Conservation (phyloP, 192 early-diverging fungal species). For the Spizellomyces sp. region DNA sequence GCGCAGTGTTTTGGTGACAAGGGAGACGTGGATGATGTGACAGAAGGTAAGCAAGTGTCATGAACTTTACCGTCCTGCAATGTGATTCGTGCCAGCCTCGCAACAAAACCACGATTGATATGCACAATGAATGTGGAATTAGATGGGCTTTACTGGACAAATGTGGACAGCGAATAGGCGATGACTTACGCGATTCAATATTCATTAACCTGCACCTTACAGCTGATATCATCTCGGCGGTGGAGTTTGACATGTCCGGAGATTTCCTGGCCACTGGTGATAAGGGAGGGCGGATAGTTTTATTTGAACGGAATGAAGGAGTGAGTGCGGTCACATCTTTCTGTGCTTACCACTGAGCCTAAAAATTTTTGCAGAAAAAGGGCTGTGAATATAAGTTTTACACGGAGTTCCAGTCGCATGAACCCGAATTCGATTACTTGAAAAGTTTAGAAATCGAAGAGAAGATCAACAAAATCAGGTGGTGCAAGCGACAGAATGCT, state of each 20-base stretch:
- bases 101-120: too few species aligned
- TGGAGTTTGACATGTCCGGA: constrained; percentile 97
- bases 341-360: not conserved
- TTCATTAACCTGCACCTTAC: constrained; percentile 11
- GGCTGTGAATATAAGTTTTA: constrained; percentile 99
- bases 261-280: constrained; percentile 98
- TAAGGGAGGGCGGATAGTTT: constrained; percentile 95
- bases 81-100: too few species aligned
- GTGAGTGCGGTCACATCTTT: constrained; percentile 57
- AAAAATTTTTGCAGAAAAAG: constrained; percentile 80
- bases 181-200: not conserved
- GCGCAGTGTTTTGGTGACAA: constrained; percentile 99
- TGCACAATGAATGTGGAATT: too few species aligned
- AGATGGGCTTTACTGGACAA: too few species aligned
- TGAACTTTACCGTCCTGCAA: not conserved
- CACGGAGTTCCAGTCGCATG: constrained; percentile 99
- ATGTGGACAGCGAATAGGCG: too few species aligned
- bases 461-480: constrained; percentile 99
- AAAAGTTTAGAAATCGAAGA: constrained; percentile 99
- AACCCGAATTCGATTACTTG: constrained; percentile 99
- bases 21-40: constrained; percentile 96
- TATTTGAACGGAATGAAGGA: constrained; percentile 96
- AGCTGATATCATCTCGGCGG: constrained; percentile 99
- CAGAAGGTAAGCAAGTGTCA: constrained; percentile 77
- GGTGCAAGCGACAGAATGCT: constrained; percentile 95